These are phyloP conservation scores for Coniochaeta sp. DNA, from an alignment of 2,329 filamentous ascomycete species.

Conservation along the genomic window DNA sequence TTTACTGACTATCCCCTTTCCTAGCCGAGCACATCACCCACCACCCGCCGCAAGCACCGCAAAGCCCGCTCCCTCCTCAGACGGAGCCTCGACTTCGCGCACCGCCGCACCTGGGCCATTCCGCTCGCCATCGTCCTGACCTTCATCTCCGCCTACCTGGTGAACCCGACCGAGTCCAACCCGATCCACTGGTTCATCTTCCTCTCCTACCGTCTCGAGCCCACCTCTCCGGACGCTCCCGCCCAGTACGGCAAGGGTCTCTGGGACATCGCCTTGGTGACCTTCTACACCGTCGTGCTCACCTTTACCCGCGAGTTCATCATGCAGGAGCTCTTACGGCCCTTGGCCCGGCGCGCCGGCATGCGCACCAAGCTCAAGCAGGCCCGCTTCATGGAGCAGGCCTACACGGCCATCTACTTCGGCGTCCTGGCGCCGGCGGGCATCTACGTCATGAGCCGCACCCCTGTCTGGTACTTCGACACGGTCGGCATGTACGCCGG, in stretches of 20 bases:
- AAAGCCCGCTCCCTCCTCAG: slow-evolving; percentile 46
- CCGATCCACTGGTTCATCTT: slow-evolving; percentile 77
- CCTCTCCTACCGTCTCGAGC: slow-evolving; percentile 74
- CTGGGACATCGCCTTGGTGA: slow-evolving; percentile 79
- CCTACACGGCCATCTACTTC: slow-evolving; percentile 92
- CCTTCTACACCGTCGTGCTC: slow-evolving; percentile 82
- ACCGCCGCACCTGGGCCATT: slow-evolving; percentile 54
- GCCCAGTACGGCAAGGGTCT: slow-evolving; percentile 81
- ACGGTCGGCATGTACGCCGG: slow-evolving; percentile 82
- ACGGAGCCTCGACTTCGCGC: slow-evolving; percentile 40
- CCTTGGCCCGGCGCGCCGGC: slow-evolving; percentile 62
- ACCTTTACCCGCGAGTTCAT: slow-evolving; percentile 93
- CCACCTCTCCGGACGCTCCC: slow-evolving; percentile 32
- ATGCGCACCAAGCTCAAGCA: slow-evolving; percentile 72
- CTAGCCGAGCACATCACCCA: slow-evolving; percentile 14
- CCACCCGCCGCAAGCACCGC: slow-evolving; percentile 31
- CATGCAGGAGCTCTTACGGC: slow-evolving; percentile 84
- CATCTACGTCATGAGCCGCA: slow-evolving; percentile 82
- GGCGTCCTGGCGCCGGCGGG: slow-evolving; percentile 73
- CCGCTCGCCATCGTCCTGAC: slow-evolving; percentile 62
- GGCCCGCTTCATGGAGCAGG: slow-evolving; percentile 90
- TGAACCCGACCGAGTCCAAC: slow-evolving; percentile 73
- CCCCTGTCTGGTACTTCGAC: slow-evolving; percentile 96
- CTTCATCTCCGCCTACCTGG: slow-evolving; percentile 61
- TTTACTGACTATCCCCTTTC: slow-evolving; percentile 6